Evolutionary conservation across 441 rosid species (phyloP), one percentile per base, ranked within the genome.

Genomic region (Pelargonium citronellum): DNA sequence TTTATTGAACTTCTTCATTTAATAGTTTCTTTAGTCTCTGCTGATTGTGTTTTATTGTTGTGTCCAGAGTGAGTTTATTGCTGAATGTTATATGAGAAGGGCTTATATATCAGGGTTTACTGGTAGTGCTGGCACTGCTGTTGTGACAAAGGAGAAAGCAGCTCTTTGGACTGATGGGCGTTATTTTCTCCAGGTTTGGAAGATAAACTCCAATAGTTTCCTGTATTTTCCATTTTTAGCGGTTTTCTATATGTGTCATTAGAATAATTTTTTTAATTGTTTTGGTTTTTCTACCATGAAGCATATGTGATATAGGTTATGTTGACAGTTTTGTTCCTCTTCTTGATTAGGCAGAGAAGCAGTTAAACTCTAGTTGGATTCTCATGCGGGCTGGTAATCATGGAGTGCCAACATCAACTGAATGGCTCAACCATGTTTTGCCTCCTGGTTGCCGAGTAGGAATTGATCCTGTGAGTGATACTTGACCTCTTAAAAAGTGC

Each of bases 161-260:
- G 96, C 96, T 75, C 81, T 94, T 15, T 94, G 99, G 99, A 94
- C 99, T 2, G 99, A 95, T 75, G 97, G 97, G 46, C 91, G 99
- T 34, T 95, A 95, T 75, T 95, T 95, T 85, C 97, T 95, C 73
- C 99, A 91, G 99, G 99, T 92, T 74, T 53, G 78, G 11, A 22
- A 44, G 34, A 10, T 49, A 44, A 39, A 47, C 57, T 11, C 55
- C 6, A 27, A 19, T 57, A 39, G 49, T 55, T 55, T 30, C 1
- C 68, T 61, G 41, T 27, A 2, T 30, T 11, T 30, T 3, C 41
- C 66, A 62, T 20, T 24, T 16, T 53, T 15, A 10, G 20, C 4
- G 20, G 22, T 16, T 7, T 19, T 53, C 60, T 53, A 15, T 53
- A 4, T n/a, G 5, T 15, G 60, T 53, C 16, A 15, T 1, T 53